Evolutionary conservation across 306 rosid species (phyloP).

Genomic region (Lotus japonicus): DNA sequence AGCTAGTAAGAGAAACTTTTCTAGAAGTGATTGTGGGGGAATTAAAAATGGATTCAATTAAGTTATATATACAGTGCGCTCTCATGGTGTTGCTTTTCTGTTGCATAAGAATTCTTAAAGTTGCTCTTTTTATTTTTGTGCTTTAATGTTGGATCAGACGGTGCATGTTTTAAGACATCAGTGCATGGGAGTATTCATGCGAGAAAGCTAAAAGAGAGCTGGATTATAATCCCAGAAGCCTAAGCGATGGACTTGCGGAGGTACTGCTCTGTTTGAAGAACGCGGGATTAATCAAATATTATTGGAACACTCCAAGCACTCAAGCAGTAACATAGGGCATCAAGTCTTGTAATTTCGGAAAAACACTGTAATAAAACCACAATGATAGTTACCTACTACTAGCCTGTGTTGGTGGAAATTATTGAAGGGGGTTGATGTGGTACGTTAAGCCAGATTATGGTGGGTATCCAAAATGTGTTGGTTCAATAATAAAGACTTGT

Average conservation of each 20-base stretch:
- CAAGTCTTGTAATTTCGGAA: background rate
- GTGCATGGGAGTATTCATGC: conserved; percentile 70
- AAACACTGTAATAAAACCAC: background rate
- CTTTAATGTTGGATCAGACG: conserved; percentile 47
- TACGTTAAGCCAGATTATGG: no score
- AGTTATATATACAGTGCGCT: no score
- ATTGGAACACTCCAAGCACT: background rate
- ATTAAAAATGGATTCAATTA: no score
- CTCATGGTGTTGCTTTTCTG: no score
- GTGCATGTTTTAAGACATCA: conserved; percentile 60
- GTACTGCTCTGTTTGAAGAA: conserved; percentile 70
- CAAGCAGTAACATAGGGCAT: background rate
- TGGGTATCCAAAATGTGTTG: no score
- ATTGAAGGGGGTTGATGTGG: no score
- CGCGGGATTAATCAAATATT: conserved; percentile 51
- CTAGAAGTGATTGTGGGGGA: no score
- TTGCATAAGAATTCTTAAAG: no score
- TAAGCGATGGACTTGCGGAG: conserved; percentile 77
- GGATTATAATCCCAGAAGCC: conserved; percentile 53
- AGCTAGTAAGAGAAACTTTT: no score
- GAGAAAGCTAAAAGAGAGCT: conserved; percentile 38
- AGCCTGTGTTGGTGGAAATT: no score
- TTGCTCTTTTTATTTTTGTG: conserved; percentile 12
- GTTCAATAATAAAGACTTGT: no score
- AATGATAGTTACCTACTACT: no score